These are phyloP conservation scores for Telfairia occidentalis DNA, from an alignment of 331 rosid genomes.

Conservation along the genomic window DNA sequence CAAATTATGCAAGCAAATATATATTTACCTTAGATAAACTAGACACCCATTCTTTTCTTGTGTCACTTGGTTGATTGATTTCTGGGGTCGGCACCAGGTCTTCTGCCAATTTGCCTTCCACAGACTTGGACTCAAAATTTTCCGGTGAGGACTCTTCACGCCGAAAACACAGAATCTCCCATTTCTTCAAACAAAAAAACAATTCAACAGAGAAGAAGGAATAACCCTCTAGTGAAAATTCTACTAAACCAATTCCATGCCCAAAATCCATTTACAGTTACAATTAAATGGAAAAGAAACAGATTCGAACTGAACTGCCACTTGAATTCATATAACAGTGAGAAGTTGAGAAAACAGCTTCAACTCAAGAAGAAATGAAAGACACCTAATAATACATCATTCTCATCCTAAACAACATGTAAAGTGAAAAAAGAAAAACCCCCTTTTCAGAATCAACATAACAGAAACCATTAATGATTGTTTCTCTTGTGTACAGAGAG, in stretches of 20 bases:
- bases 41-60: not conserved
- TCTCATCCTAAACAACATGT: not conserved
- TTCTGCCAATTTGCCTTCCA: constrained; percentile 9
- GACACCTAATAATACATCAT: not conserved
- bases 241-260: not conserved
- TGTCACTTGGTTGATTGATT: not conserved
- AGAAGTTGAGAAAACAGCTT: not conserved
- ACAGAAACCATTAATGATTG: not conserved
- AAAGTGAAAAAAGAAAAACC: not conserved
- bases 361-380: not conserved
- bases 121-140: not conserved
- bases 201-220: not conserved
- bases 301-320: not conserved
- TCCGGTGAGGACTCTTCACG: constrained; percentile 1
- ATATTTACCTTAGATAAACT: not conserved
- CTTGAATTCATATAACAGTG: not conserved
- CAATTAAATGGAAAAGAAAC: not conserved
- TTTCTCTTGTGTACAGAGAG: not conserved
- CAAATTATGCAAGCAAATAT: not conserved
- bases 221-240: not conserved
- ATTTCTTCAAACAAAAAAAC: not conserved
- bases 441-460: not conserved
- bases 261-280: no score
- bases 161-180: constrained; percentile 8
- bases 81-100: constrained; percentile 5